Percentiles rank a stretch among this genome's conserved stretches.
These are phyloP conservation scores for Candida buenavistaensis DNA, from an alignment of 1,139 yeast species.

Conservation along the genomic window DNA sequence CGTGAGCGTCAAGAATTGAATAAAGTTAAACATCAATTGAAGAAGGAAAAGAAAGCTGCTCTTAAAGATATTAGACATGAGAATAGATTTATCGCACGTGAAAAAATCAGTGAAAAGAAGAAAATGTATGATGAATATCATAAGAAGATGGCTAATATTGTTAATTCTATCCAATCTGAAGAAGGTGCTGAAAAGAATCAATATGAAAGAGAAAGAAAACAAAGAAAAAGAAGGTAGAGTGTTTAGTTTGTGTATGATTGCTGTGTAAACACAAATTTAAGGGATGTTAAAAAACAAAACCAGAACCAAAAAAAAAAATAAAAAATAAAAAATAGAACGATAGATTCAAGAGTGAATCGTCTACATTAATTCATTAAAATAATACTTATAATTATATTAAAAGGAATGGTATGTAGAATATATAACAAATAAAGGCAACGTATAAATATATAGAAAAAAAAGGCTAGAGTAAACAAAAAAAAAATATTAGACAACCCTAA, in stretches of 20 bases:
- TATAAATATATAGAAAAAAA: too few relatives aligned
- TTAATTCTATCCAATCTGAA: constrained; percentile 82
- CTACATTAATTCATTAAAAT: too few relatives aligned
- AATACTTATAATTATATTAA: too few relatives aligned
- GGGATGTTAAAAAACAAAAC: too few relatives aligned
- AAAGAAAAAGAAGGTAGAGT: constrained; percentile 44
- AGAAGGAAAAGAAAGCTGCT: constrained; percentile 88
- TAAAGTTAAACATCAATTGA: constrained; percentile 80
- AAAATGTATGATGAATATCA: constrained; percentile 77
- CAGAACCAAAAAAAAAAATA: too few relatives aligned
- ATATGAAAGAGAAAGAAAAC: constrained; percentile 81
- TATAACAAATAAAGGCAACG: not conserved
- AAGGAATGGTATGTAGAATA: too few relatives aligned
- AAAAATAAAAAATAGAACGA: too few relatives aligned
- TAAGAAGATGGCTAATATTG: constrained; percentile 82
- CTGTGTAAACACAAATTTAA: too few relatives aligned
- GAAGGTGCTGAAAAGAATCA: constrained; percentile 95
- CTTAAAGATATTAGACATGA: constrained; percentile 91
- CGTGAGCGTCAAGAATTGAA: constrained; percentile 76
- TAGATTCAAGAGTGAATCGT: too few relatives aligned
- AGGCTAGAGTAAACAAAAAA: not conserved
- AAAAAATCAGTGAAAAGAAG: constrained; percentile 78
- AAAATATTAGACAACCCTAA: too few relatives aligned
- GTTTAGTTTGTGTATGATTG: not conserved
- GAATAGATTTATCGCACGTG: constrained; percentile 81